Evolutionary conservation across 1,284 basidiomycete genomes (phyloP), one percentile per base, ranked within the genome.

Genomic region (Puccinia horiana): DNA sequence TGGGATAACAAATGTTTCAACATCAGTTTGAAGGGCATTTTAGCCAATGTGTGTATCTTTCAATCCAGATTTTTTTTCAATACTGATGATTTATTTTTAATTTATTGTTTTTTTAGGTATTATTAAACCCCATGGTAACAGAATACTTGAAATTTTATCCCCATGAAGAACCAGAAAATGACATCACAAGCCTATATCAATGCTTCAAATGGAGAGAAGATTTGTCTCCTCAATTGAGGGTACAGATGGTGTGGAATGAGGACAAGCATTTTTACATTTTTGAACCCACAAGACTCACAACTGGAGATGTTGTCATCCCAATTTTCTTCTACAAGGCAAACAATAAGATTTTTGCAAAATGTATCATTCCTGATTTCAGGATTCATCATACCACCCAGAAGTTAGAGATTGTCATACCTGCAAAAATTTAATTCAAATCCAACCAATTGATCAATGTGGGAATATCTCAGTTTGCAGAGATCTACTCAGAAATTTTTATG

Each of bases 131-230:
- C 12, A 12, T 5, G 2, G 58, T 63, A 1, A 35, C 11, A 5
- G 35, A 63, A 14, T 1, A 63, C 16, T 18, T 63, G 58, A 32
- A 63, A 32, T 63, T 35, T n/a, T 54, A 54, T 54, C 58, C 58
- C 14, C 58, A 63, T 63, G 58, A 63, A 18, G 14, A 29, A 4
- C n/a, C 5, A 18, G 58, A 32, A 16, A 32, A 11, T 1, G 11
- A 5, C 32, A 37, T 63, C 11, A 14, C 32, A 1, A 35, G 58
- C 20, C 58, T 63, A 2, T 35, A 32, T 14, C 8, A 63, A 4
- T 11, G 58, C 29, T 35, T 63, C 58, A 63, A 63, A 12, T 63
- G 58, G 58, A 35, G 58, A 63, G 58, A 63, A 63, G 29, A 63
- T 63, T 12, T 63, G 4, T 12, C 58, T 2, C 20, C 8, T 5